Evolutionary conservation across 2,329 filamentous ascomycete genomes (phyloP).

Genomic region (Colletotrichum viniferum): DNA sequence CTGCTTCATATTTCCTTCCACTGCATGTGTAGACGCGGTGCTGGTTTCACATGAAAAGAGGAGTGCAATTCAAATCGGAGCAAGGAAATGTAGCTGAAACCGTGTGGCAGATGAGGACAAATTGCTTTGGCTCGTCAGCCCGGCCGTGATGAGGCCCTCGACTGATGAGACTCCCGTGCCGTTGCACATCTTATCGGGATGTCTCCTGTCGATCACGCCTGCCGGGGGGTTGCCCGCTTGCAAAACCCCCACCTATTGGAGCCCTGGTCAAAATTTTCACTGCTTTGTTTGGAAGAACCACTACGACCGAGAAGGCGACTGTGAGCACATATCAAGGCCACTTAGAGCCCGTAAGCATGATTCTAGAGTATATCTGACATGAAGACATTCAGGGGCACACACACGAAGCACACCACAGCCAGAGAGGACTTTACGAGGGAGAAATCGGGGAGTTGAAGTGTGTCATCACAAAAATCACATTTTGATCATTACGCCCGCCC

Average conservation of each 20-base stretch:
- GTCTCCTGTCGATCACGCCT: not conserved
- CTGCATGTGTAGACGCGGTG: not conserved
- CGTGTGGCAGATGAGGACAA: not conserved
- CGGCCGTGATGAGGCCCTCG: not conserved
- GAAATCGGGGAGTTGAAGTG: not conserved
- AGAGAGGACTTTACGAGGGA: not conserved
- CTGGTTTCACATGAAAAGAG: not conserved
- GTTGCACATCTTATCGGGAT: not conserved
- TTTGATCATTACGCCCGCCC: conserved; percentile 20
- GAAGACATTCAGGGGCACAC: not conserved
- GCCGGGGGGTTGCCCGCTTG: not conserved
- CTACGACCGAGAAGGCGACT: not conserved
- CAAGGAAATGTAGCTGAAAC: not conserved
- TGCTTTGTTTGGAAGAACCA: not conserved
- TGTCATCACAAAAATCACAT: conserved; percentile 18
- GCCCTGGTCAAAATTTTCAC: not conserved
- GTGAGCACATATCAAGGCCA: not conserved
- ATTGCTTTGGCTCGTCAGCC: not conserved
- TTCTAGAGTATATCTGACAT: not conserved
- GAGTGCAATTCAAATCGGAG: not conserved
- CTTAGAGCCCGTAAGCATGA: not conserved
- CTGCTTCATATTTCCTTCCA: not conserved
- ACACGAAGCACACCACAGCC: not conserved
- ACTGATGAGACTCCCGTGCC: not conserved
- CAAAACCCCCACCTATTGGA: not conserved